These are phyloP conservation scores for Phaffomyces opuntiae DNA, from an alignment of 805 yeast species.

Conservation along the genomic window DNA sequence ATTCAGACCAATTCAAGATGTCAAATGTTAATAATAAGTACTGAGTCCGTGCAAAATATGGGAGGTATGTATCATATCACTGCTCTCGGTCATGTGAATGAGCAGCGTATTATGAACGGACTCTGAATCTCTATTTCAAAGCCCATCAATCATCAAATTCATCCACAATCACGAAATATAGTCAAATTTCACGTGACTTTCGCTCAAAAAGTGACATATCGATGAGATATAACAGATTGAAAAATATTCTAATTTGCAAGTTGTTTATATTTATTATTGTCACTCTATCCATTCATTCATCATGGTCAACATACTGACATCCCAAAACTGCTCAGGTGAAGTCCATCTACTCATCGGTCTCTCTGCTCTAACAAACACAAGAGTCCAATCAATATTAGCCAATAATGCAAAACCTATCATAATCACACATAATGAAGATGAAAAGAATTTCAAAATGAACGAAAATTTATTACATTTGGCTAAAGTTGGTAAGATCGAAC, in stretches of 20 bases:
- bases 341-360: constrained; percentile 52
- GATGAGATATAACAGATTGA: not conserved
- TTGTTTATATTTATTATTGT: not conserved
- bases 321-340: constrained; percentile 39
- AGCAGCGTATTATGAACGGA: not conserved
- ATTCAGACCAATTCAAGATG: not conserved
- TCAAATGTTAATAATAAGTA: too few species aligned
- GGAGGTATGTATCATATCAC: too few species aligned
- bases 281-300: not conserved
- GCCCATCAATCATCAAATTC: not conserved
- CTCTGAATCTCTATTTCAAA: not conserved
- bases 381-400: constrained; percentile 42
- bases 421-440: constrained; percentile 27
- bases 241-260: not conserved
- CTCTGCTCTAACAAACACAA: constrained; percentile 36
- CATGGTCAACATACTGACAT: constrained; percentile 11
- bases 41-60: too few species aligned
- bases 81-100: not conserved
- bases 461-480: constrained; percentile 21
- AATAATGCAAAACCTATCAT: constrained; percentile 53
- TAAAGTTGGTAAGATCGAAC: constrained; percentile 22
- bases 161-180: not conserved
- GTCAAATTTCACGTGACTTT: constrained; percentile 5
- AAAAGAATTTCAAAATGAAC: constrained; percentile 16
- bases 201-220: not conserved